Percentiles rank a stretch among this genome's conserved stretches.
Evolutionary conservation across 306 rosid genomes (phyloP).

Genomic region (Cercis canadensis): DNA sequence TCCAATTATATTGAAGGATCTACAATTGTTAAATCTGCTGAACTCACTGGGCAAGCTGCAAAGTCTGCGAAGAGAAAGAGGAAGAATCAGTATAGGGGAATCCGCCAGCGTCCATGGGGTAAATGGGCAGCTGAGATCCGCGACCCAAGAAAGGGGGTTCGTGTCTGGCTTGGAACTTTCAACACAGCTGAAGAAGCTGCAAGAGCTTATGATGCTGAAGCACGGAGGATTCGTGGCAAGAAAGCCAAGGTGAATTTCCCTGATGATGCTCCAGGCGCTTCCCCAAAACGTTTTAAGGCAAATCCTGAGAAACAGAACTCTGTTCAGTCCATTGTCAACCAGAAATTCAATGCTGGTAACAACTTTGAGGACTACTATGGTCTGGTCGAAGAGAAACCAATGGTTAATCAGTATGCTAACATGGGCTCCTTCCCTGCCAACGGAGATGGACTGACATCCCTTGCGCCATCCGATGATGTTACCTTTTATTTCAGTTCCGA

Average conservation of each 20-base stretch:
- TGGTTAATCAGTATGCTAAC: slow-evolving; percentile 53
- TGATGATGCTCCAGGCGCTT: slow-evolving; percentile 53
- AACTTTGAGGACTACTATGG: slow-evolving; percentile 49
- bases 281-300: slow-evolving; percentile 55
- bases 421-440: slow-evolving; percentile 46
- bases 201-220: slow-evolving; percentile 95
- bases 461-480: slow-evolving; percentile 43
- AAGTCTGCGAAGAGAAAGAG: slow-evolving; percentile 74
- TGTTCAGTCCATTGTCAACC: slow-evolving; percentile 53
- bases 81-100: slow-evolving; percentile 90
- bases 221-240: slow-evolving; percentile 87
- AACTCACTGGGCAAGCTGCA: slow-evolving; percentile 63
- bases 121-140: slow-evolving; percentile 99
- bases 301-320: slow-evolving; percentile 47
- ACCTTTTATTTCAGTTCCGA: slow-evolving; percentile 67
- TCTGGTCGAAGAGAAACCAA: slow-evolving; percentile 75
- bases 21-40: slow-evolving; percentile 51
- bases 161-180: slow-evolving; percentile 99
- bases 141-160: slow-evolving; percentile 95
- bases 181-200: slow-evolving; percentile 99
- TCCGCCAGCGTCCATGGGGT: slow-evolving; percentile 99
- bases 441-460: slow-evolving; percentile 44
- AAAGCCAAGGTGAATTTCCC: slow-evolving; percentile 98
- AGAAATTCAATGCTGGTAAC: slow-evolving; percentile 43
- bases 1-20: slow-evolving; percentile 52